Evolutionary conservation across 2,329 filamentous ascomycete species (phyloP), one percentile per base, ranked within the genome.

Genomic region (Fragosphaeria purpurea): DNA sequence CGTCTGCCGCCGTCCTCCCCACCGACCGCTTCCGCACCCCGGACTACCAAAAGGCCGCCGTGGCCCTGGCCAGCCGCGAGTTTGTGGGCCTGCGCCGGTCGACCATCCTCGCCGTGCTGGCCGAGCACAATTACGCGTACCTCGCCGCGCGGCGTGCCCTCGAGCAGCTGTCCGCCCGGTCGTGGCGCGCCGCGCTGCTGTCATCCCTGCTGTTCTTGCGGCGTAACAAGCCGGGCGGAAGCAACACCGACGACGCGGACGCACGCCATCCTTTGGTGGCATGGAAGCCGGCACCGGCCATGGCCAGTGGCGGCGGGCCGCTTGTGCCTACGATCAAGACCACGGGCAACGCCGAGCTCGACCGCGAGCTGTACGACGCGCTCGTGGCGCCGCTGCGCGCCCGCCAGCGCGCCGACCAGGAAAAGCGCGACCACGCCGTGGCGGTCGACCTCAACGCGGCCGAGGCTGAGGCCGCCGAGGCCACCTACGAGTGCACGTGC

Each of bases 111-210:
- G 86, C 83, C 7, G 86, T 93, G 7, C 75, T 93, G 45, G 86
- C 86, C 46, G 87, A 93, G 64, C 80, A 77, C 61, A 93, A 93
- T 66, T 82, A 86, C 65, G 85, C 83, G 7, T 93, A 91, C 60
- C 79, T 84, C 30, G 76, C 83, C 34, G 82, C 85, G 10, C 76
- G 86, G 38, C 78, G 77, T 12, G 86, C 83, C 2, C 76, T 93
- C 12, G 76, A 86, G 48, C 75, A 74, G 1, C 67, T 91, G 10
- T 82, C 83, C 6, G 78, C 79, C 43, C 86, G 82, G 63, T 88
- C 86, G 37, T 93, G 87, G 87, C 78, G 85, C 44, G 86, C 84
- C 54, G 82, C 84, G 38, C 72, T 91, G 48, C 22, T 22, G 22
- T 22, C 22, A 22, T 80, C 84, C 1, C 81, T 78, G 7, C 71